These are phyloP conservation scores for Penicillium sp. DNA, from an alignment of 2,329 filamentous ascomycete genomes.

Conservation along the genomic window DNA sequence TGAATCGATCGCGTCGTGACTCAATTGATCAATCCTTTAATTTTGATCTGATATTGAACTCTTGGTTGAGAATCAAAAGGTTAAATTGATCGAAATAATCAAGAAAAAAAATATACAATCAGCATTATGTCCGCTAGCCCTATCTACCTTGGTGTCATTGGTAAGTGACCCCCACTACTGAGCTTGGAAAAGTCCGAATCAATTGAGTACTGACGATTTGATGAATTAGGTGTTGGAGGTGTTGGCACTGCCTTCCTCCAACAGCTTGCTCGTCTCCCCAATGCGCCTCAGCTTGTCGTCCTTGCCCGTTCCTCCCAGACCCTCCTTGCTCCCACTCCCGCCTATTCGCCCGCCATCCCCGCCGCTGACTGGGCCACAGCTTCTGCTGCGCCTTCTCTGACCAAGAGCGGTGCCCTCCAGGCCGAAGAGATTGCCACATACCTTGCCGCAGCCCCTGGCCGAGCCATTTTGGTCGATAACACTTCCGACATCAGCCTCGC, in stretches of 20 bases:
- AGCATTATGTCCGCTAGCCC: conserved; percentile 33
- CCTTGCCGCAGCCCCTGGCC: conserved; percentile 73
- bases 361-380: conserved; percentile 58
- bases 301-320: conserved; percentile 83
- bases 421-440: conserved; percentile 73
- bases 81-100: not conserved
- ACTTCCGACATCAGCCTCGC: conserved; percentile 88
- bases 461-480: conserved; percentile 88
- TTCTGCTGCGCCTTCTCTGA: conserved; percentile 62
- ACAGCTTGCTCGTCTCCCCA: conserved; percentile 71
- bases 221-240: conserved; percentile 72
- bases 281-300: conserved; percentile 75
- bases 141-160: conserved; percentile 46
- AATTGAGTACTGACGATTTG: conserved; percentile 5
- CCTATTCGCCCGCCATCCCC: conserved; percentile 64
- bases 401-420: conserved; percentile 50
- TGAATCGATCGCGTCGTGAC: conserved; percentile 11
- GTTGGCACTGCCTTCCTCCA: conserved; percentile 88
- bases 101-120: conserved; percentile 2
- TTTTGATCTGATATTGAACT: conserved; percentile 1
- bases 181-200: not conserved
- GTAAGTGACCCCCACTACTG: conserved; percentile 27
- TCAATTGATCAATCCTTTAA: conserved; percentile 4
- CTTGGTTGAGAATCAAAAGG: conserved; percentile 16
- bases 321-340: conserved; percentile 67